Conservation (phyloP, 345 rosid species). For the Moringa oleifera region DNA sequence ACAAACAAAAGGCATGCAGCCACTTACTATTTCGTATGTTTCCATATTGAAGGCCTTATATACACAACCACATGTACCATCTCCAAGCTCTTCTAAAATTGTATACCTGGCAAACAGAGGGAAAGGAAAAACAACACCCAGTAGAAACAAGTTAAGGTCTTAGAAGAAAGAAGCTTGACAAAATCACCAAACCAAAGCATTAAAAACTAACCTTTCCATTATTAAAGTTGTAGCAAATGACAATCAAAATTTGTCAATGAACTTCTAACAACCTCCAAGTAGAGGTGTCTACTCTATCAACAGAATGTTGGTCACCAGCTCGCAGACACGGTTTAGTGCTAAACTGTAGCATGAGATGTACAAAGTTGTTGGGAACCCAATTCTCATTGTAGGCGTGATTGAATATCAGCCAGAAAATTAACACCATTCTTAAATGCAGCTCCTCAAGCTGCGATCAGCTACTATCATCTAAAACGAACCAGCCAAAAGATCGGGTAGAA, state of each 20-base stretch:
- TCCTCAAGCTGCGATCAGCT: slow-evolving; percentile 68
- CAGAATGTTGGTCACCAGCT: slow-evolving; percentile 29
- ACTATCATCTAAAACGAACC: slow-evolving; percentile 41
- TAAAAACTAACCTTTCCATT: slow-evolving; percentile 70
- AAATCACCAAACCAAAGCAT: slow-evolving; percentile 9
- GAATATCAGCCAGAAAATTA: slow-evolving; percentile 37
- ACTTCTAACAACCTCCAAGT: slow-evolving; percentile 49
- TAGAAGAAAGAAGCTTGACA: background rate
- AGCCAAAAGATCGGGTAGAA: slow-evolving; percentile 8
- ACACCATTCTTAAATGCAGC: slow-evolving; percentile 83
- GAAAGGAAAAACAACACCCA: slow-evolving; percentile 5
- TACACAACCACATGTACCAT: slow-evolving; percentile 95
- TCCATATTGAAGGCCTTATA: slow-evolving; percentile 74
- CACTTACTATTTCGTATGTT: slow-evolving; percentile 69
- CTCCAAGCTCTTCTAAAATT: slow-evolving; percentile 85
- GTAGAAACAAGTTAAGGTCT: background rate
- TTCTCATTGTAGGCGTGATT: slow-evolving; percentile 49
- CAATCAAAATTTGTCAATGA: slow-evolving; percentile 48
- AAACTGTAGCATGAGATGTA: slow-evolving; percentile 63
- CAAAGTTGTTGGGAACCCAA: slow-evolving; percentile 33
- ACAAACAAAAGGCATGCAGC: slow-evolving; percentile 4
- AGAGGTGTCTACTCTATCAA: slow-evolving; percentile 45
- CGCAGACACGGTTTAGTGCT: slow-evolving; percentile 40
- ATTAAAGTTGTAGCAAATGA: slow-evolving; percentile 27
- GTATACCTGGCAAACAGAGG: slow-evolving; percentile 53